Conservation (phyloP, 306 rosid species). For the Purshia tridentata region DNA sequence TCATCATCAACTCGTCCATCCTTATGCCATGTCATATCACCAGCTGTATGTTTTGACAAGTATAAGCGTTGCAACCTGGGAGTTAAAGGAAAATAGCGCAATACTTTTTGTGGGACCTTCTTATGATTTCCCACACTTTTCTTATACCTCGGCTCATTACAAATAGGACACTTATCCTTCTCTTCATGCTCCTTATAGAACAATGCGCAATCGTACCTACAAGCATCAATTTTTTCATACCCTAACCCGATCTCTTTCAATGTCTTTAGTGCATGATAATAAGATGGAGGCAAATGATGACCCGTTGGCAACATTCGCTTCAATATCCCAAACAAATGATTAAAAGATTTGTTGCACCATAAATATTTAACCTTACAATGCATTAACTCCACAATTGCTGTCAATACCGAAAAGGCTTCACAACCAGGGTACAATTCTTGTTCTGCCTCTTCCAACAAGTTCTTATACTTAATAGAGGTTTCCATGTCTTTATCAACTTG, state of each 20-base stretch:
- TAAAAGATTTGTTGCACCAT: not conserved
- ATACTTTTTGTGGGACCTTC: not conserved
- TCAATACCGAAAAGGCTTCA: no score
- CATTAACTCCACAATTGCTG: no score
- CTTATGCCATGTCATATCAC: not conserved
- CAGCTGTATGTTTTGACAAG: not conserved
- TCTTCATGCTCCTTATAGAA: not conserved
- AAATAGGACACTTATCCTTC: not conserved
- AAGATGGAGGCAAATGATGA: not conserved
- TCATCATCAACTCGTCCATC: not conserved
- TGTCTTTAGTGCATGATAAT: not conserved
- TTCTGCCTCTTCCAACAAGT: no score
- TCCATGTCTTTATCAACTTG: no score
- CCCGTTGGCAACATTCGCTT: not conserved
- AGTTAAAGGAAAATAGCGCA: not conserved
- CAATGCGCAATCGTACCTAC: conserved; percentile 7
- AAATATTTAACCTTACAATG: not conserved
- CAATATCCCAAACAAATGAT: not conserved
- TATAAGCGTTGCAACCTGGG: not conserved
- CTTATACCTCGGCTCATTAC: not conserved
- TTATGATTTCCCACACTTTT: not conserved
- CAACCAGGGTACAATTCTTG: no score
- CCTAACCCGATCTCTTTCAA: not conserved
- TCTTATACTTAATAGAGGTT: no score
- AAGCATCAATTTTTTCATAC: not conserved